Evolutionary conservation across 78 protist species (phyloP).

Genomic region (Polysphondylium violaceum): DNA sequence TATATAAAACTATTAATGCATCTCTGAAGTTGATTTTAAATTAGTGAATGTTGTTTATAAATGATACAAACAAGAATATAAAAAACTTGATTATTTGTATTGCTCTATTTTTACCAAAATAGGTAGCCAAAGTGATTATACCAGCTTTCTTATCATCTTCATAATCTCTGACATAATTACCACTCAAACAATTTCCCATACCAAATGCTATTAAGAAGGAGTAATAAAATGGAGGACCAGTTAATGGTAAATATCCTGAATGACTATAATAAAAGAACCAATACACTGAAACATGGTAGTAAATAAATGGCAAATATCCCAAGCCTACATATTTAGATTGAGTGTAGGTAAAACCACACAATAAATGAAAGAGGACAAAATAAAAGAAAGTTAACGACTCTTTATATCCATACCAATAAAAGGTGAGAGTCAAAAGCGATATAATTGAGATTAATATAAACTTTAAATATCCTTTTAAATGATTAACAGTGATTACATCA

Average conservation of each 20-base stretch:
- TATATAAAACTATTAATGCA: too few species aligned
- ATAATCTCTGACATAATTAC: slow-evolving; percentile 3
- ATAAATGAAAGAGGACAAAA: neutral
- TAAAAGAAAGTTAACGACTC: neutral
- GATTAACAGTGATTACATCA: neutral
- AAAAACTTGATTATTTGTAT: too few species aligned
- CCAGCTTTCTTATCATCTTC: slow-evolving; percentile 14
- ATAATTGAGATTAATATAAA: neutral
- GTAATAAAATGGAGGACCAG: neutral
- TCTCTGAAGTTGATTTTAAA: too few species aligned
- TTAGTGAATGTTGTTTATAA: too few species aligned
- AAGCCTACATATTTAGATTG: neutral
- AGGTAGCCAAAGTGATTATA: neutral
- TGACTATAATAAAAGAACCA: neutral
- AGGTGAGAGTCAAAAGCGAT: neutral
- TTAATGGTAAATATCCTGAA: neutral
- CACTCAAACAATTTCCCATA: neutral
- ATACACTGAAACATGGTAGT: neutral
- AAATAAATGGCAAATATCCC: neutral
- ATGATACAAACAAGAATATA: too few species aligned
- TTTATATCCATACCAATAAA: neutral
- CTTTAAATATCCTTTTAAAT: neutral
- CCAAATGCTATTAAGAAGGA: neutral
- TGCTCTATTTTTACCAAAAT: slow-evolving; percentile 11
- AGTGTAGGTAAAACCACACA: neutral